A percentile compares a stretch with the other conserved stretches of the same genome.
phyloP scores from a whole-genome alignment of 108 stramenopile genomes.

The Skeletonema costatum region DNA sequence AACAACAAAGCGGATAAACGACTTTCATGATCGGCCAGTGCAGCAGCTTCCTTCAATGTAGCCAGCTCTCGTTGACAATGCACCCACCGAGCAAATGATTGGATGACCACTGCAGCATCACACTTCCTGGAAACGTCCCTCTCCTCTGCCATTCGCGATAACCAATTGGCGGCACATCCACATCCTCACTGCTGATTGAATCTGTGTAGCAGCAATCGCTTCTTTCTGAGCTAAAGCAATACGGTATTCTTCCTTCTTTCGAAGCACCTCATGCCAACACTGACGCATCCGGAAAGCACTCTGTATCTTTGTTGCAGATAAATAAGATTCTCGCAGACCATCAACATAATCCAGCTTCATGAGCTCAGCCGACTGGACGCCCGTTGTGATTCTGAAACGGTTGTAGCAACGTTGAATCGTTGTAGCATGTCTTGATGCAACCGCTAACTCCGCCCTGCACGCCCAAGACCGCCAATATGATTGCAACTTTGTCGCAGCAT shows the following conservation, averaged over 20 bases:
- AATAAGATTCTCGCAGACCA: background rate
- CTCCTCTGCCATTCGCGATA: too few relatives aligned
- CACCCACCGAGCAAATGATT: background rate
- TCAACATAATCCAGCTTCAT: background rate
- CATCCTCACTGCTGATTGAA: slow-evolving; percentile 5
- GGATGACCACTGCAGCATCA: too few relatives aligned
- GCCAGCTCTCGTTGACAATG: background rate
- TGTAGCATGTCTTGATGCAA: background rate
- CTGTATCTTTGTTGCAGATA: slow-evolving; percentile 21
- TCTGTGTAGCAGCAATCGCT: background rate
- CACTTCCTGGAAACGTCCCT: too few relatives aligned
- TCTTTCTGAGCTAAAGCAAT: background rate
- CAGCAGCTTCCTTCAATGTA: background rate
- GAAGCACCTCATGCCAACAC: background rate
- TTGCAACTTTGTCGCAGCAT: slow-evolving; percentile 12
- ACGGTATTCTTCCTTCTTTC: background rate
- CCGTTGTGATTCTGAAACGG: background rate
- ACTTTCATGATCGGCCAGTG: background rate
- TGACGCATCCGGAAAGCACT: background rate
- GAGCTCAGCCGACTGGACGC: too few relatives aligned
- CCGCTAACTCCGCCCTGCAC: background rate
- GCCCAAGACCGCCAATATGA: slow-evolving; percentile 5
- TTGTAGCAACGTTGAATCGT: background rate
- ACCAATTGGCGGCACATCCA: background rate
- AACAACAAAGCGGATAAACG: background rate